A percentile compares a stretch with the other conserved stretches of the same genome.
Conservation (phyloP, 768 basidiomycete genomes). For the Leccinum pellstonianum region DNA sequence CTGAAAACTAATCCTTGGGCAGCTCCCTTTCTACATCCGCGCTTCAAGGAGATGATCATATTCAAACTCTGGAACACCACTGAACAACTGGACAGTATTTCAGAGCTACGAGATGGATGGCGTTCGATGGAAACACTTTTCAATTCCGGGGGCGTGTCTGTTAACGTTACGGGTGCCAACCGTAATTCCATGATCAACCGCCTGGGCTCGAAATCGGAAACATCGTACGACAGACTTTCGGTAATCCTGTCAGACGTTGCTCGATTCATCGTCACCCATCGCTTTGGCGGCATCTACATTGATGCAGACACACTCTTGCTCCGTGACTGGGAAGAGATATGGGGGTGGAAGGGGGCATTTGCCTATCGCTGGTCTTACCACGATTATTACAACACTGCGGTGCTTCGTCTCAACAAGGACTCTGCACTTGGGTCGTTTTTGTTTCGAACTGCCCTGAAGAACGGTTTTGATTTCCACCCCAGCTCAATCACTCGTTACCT, state of each 20-base stretch:
- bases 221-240: conserved; percentile 74
- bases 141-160: conserved; percentile 82
- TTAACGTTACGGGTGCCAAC: conserved; percentile 46
- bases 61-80: conserved; percentile 98
- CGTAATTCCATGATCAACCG: conserved; percentile 36
- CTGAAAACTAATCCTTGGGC: conserved; percentile 87
- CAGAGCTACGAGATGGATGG: conserved; percentile 90
- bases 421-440: conserved; percentile 87
- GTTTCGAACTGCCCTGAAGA: conserved; percentile 89
- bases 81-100: conserved; percentile 84
- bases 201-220: conserved; percentile 55
- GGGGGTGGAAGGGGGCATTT: conserved; percentile 93
- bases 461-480: conserved; percentile 92
- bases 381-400: conserved; percentile 91
- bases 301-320: conserved; percentile 92
- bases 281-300: conserved; percentile 91
- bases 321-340: conserved; percentile 95
- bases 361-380: conserved; percentile 94
- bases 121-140: conserved; percentile 72
- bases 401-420: conserved; percentile 84
- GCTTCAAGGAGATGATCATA: conserved; percentile 84
- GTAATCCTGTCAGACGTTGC: conserved; percentile 96
- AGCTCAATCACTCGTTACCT: conserved; percentile 88
- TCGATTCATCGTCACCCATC: conserved; percentile 91
- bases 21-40: conserved; percentile 83